Evolutionary conservation across 192 early-diverging fungal species (phyloP).

Genomic region (Gamsiella multidivaricata): DNA sequence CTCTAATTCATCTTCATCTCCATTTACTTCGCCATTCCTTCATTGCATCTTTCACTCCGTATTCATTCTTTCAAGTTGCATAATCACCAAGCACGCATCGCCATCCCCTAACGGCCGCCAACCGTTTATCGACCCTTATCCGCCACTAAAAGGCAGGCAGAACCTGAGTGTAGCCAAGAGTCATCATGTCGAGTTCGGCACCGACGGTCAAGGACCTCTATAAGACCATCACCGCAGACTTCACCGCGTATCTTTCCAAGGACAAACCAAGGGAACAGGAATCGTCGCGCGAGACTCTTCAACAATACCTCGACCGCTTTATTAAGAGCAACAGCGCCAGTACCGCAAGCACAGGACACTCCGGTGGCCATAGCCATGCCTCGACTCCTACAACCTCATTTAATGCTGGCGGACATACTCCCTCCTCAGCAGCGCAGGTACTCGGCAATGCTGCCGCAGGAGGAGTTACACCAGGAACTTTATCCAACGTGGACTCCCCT

Average conservation of each 20-base stretch:
- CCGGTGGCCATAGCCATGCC: background rate
- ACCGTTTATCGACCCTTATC: too few species aligned
- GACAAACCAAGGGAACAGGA: conserved; percentile 20
- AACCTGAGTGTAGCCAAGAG: background rate
- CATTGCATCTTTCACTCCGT: background rate
- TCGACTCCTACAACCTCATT: background rate
- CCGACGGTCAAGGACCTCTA: conserved; percentile 50
- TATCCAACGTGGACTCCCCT: conserved; percentile 4
- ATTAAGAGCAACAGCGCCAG: conserved; percentile 18
- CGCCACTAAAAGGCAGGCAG: background rate
- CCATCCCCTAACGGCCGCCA: too few species aligned
- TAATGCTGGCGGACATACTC: background rate
- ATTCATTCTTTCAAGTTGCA: background rate
- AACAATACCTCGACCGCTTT: conserved; percentile 42
- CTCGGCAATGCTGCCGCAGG: conserved; percentile 1
- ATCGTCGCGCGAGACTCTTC: conserved; percentile 20
- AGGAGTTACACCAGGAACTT: background rate
- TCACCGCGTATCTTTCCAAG: conserved; percentile 11
- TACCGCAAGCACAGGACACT: background rate
- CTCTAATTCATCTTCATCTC: background rate
- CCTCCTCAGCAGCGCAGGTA: background rate
- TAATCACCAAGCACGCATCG: background rate
- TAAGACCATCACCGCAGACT: conserved; percentile 37
- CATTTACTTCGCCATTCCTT: background rate
- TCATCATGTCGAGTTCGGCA: conserved; percentile 37